Conservation (phyloP, 2,329 filamentous ascomycete species). For the Acrocalymma vagum region DNA sequence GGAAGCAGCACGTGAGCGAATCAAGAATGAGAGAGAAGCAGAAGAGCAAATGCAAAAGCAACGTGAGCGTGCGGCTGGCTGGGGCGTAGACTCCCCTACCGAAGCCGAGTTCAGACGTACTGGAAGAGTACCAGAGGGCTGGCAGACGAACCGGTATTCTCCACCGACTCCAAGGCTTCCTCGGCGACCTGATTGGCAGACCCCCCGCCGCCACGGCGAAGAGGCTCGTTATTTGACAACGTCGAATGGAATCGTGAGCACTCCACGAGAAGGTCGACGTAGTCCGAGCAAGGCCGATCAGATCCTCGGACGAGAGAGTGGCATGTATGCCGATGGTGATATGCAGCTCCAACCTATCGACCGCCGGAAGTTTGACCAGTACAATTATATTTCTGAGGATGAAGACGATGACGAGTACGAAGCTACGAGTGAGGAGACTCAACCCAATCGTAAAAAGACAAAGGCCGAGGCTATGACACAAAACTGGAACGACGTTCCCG, state of each 20-base stretch:
- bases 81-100: slow-evolving; percentile 61
- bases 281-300: slow-evolving; percentile 51
- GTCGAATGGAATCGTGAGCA: slow-evolving; percentile 38
- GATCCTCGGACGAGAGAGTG: slow-evolving; percentile 49
- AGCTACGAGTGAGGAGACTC: slow-evolving; percentile 41
- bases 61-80: slow-evolving; percentile 72
- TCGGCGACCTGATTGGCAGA: slow-evolving; percentile 42
- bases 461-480: slow-evolving; percentile 31
- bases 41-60: slow-evolving; percentile 62
- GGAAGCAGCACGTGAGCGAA: slow-evolving; percentile 72
- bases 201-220: slow-evolving; percentile 30
- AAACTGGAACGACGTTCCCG: slow-evolving; percentile 60
- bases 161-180: slow-evolving; percentile 36
- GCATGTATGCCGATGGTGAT: slow-evolving; percentile 45
- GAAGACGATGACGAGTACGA: slow-evolving; percentile 50
- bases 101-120: slow-evolving; percentile 45
- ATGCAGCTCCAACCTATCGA: slow-evolving; percentile 54
- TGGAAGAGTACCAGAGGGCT: slow-evolving; percentile 35
- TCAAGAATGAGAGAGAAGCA: slow-evolving; percentile 54
- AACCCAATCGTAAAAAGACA: slow-evolving; percentile 27
- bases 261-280: slow-evolving; percentile 43
- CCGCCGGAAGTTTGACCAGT: slow-evolving; percentile 44
- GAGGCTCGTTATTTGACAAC: slow-evolving; percentile 45
- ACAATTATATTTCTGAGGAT: slow-evolving; percentile 46
- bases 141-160: slow-evolving; percentile 36